Evolutionary conservation across 1,284 basidiomycete genomes (phyloP).

Genomic region (Fomitopsis palustris): DNA sequence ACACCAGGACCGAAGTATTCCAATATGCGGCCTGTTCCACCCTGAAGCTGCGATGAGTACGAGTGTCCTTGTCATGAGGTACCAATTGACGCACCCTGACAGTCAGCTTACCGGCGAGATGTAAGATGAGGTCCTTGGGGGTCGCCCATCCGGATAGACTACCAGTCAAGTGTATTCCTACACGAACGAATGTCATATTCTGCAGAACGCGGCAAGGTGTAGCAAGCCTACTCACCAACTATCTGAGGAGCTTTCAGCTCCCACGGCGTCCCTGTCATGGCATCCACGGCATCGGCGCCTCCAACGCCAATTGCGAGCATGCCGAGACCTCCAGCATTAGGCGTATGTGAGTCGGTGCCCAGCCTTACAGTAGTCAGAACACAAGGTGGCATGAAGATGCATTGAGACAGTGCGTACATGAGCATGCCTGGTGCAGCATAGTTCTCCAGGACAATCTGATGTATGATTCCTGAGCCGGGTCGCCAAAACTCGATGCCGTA

Average conservation of each 20-base stretch:
- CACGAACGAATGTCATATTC: not conserved
- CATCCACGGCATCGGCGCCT: constrained; percentile 98
- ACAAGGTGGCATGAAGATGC: not conserved
- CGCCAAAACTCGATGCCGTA: constrained; percentile 97
- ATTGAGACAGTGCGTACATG: constrained; percentile 47
- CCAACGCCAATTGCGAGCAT: constrained; percentile 98
- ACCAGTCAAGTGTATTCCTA: constrained; percentile 86
- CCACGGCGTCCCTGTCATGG: constrained; percentile 98
- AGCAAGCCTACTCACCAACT: constrained; percentile 52
- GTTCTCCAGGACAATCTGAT: constrained; percentile 98
- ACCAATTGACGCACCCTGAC: constrained; percentile 66
- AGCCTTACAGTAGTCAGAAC: constrained; percentile 44
- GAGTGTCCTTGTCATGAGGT: not conserved
- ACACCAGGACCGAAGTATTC: constrained; percentile 99
- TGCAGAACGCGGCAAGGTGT: not conserved
- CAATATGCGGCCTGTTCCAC: constrained; percentile 94
- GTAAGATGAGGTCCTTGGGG: constrained; percentile 95
- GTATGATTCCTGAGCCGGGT: constrained; percentile 94
- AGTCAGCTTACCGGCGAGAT: constrained; percentile 92
- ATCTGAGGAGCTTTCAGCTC: constrained; percentile 94
- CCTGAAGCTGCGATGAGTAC: constrained; percentile 39
- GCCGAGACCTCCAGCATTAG: constrained; percentile 98
- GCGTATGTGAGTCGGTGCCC: constrained; percentile 95
- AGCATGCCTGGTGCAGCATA: constrained; percentile 90
- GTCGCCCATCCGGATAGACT: constrained; percentile 91